Evolutionary conservation across 352 stramenopile genomes (phyloP).

Genomic region (Phytophthora palmivora): DNA sequence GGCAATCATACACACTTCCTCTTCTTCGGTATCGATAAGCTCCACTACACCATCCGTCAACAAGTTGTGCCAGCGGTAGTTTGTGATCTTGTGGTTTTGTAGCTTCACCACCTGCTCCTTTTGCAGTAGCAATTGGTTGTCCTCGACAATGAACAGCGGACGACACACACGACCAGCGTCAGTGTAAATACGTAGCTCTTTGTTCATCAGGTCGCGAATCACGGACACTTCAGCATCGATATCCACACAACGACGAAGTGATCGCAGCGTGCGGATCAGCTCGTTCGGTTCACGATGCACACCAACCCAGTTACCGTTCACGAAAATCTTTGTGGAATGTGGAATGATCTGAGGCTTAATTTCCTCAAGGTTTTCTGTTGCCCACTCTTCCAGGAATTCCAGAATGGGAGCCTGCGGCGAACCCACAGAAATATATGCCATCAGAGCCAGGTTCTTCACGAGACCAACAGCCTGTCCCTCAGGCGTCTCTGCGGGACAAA

Average conservation of each 20-base stretch:
- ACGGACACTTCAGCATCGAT: conserved; percentile 99
- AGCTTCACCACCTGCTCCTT: conserved; percentile 98
- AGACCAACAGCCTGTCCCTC: conserved; percentile 96
- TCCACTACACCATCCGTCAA: conserved; percentile 96
- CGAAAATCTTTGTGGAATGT: conserved; percentile 99
- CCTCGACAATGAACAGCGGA: conserved; percentile 98
- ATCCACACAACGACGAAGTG: conserved; percentile 95
- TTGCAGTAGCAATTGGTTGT: conserved; percentile 95
- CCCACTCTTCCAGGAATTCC: conserved; percentile 99
- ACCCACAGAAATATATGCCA: conserved; percentile 98
- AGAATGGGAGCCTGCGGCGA: conserved; percentile 95
- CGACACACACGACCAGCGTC: conserved; percentile 99
- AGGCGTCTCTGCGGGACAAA: conserved; percentile 97
- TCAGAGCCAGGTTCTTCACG: conserved; percentile 99
- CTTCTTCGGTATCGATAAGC: conserved; percentile 99
- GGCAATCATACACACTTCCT: conserved; percentile 99
- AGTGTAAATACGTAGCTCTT: conserved; percentile 99
- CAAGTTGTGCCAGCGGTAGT: conserved; percentile 90
- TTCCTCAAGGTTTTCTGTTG: conserved; percentile 97
- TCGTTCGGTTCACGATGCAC: conserved; percentile 98
- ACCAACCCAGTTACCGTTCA: conserved; percentile 99
- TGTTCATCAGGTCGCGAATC: conserved; percentile 98
- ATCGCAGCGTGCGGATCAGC: conserved; percentile 95
- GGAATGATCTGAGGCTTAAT: conserved; percentile 98
- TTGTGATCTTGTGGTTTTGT: conserved; percentile 90